Base-by-base conservation (phyloP, 805 yeast genomes). In the Kazachstania bromeliacearum region DNA sequence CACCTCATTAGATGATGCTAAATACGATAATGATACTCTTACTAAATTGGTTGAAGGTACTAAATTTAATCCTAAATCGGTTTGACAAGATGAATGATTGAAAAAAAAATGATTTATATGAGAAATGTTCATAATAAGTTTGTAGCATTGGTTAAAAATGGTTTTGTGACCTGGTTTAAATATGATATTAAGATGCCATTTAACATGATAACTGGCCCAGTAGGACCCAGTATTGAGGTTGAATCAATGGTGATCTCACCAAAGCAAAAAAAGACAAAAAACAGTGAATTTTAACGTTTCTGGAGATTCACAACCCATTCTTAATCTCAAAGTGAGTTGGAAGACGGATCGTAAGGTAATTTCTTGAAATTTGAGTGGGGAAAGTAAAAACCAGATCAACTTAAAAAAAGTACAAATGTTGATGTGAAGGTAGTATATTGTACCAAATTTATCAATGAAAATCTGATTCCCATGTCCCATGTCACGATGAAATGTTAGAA, bases 121-220 rank as follows among this genome's bases (percentile, higher is more conserved):
- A 42, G 47, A 13, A 38, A 35, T n/a, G 46, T 38, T 19, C 51
- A 44, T 12, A 63, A 66, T 19, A 59, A 58, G n/a, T 40, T 49
- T 7, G 30, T 57, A 18, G 57, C 46, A n/a, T 40, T 57, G 44
- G 41, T 57, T 2, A 29, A 39, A 1, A 45, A 33, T 31, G 62
- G 60, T 14, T 49, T 57, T 10, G 29, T 57, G 13, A 57, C 51
- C 12, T 53, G 60, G 58, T 55, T 55, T 33, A 44, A 47, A 20
- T 50, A 50, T 12, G 52, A 43, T 5, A 34, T 44, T 23, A 48
- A 44, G 20, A 43, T 39, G 3, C 60, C 60, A 5, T 43, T 47
- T 7, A 45, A 48, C 34, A 36, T 42, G n/a, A 43, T 45, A 34
- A 50, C 13, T 5, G 53, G 6, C 7, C 5, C 8, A 7, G 14